Evolutionary conservation across 2,329 filamentous ascomycete genomes (phyloP).

Genomic region (Dactylellina cionopaga): DNA sequence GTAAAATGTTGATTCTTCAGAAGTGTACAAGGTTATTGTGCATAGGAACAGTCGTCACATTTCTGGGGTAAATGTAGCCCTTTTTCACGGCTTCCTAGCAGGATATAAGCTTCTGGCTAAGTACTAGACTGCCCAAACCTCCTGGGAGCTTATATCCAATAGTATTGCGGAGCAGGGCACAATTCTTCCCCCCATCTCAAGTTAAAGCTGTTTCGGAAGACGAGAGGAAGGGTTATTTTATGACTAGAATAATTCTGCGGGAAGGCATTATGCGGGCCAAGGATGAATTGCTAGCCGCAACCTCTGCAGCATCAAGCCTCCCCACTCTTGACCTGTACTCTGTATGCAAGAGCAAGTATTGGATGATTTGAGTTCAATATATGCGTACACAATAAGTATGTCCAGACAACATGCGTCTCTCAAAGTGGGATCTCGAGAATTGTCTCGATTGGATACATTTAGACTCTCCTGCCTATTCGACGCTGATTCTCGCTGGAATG

Average conservation of each 20-base stretch:
- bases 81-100: too few relatives aligned
- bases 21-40: too few relatives aligned
- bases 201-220: constrained; percentile 46
- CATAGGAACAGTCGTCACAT: too few relatives aligned
- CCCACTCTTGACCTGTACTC: constrained; percentile 1
- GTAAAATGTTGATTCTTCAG: too few relatives aligned
- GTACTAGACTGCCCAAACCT: too few relatives aligned
- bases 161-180: constrained; percentile 22
- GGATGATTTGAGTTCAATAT: background rate
- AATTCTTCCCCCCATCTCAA: constrained; percentile 24
- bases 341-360: background rate
- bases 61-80: too few relatives aligned
- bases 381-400: too few relatives aligned
- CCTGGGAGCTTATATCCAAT: constrained; percentile 14
- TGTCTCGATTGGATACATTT: constrained; percentile 18
- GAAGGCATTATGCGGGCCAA: constrained; percentile 21
- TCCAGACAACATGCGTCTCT: too few relatives aligned
- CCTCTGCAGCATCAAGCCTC: constrained; percentile 25
- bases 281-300: constrained; percentile 12
- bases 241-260: constrained; percentile 2
- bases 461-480: constrained; percentile 47
- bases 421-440: too few relatives aligned
- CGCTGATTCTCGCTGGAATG: background rate
- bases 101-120: background rate
- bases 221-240: constrained; percentile 34